Evolutionary conservation across 208 protist genomes (phyloP), one percentile per base, ranked within the genome.

Genomic region (Zelonia costaricensis): DNA sequence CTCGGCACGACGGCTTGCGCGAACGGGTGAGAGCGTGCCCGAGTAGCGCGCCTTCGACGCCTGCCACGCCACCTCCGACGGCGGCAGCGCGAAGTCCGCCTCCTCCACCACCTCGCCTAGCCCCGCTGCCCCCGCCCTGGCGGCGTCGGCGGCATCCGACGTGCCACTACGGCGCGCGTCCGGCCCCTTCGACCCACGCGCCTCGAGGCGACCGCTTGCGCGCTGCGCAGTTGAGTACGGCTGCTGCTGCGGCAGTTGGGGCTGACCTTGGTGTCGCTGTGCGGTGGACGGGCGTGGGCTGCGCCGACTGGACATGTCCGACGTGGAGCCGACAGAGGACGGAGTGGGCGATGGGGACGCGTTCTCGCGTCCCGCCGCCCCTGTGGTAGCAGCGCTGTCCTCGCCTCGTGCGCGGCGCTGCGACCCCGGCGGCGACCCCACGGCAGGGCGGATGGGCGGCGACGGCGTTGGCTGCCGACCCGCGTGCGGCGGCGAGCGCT

Each of bases 1-100:
- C 43, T 61, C 55, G 18, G 23, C 16, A 9, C 55, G n/a, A 53
- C 25, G 28, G 28, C 28, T 20, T 38, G n/a, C 47, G 28, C 18
- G 9, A 12, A 33, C n/a, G n/a, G n/a, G n/a, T n/a, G n/a, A n/a
- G n/a, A n/a, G n/a, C n/a, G n/a, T n/a, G n/a, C n/a, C n/a, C n/a
- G n/a, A 53, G 15, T 53, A 36, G 25, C 1, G 47, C 28, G 1
- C 10, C 40, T 35, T n/a, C 25, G 30, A n/a, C 15, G 20, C 56
- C 8, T 51, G n/a, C 49, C 55, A 62, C 33, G 65, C 25, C 23
- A 45, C 42, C 36, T 54, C 56, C n/a, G 64, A 71, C 0, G 64
- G 64, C 12, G 64, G 64, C 4, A 71, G 35, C 18, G 47, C 23
- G 16, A 71, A 71, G 45, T 62, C 27, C 6, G 45, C 36, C 4